A percentile compares a stretch with the other conserved stretches of the same genome.
These are phyloP conservation scores for Albatrellus ellisii DNA, from an alignment of 768 basidiomycete species.

Conservation along the genomic window DNA sequence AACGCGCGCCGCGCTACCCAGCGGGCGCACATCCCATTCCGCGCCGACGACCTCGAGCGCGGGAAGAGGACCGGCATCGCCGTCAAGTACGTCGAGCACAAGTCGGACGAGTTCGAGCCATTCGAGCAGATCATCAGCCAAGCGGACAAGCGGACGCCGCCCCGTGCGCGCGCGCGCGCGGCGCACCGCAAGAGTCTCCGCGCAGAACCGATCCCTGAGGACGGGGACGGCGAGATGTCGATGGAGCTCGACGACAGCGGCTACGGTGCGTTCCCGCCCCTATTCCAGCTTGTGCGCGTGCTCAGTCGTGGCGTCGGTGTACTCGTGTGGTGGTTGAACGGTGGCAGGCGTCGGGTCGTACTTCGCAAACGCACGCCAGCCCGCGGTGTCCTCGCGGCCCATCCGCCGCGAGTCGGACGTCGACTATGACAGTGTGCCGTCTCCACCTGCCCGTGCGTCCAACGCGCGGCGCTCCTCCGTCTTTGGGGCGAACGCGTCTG, in stretches of 20 bases:
- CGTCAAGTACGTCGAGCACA: conserved; percentile 53
- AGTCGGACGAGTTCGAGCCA: conserved; percentile 73
- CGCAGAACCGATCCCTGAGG: conserved; percentile 20
- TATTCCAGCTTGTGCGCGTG: neutral
- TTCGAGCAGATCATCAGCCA: conserved; percentile 65
- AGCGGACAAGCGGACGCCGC: conserved; percentile 53
- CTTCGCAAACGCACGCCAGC: conserved; percentile 17
- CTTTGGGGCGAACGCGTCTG: conserved; percentile 10
- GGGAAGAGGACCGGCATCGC: conserved; percentile 74
- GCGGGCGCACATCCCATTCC: conserved; percentile 63
- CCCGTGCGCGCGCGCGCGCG: conserved; percentile 29
- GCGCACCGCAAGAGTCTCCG: conserved; percentile 23
- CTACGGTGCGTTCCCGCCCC: conserved; percentile 19
- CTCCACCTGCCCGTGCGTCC: conserved; percentile 18
- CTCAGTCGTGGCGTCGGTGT: neutral
- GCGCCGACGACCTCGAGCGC: conserved; percentile 62
- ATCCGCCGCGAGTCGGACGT: conserved; percentile 20
- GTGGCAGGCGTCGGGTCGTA: conserved; percentile 20
- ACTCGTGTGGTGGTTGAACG: conserved; percentile 4
- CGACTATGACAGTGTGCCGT: conserved; percentile 24
- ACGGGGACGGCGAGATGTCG: conserved; percentile 54
- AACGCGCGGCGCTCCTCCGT: conserved; percentile 14
- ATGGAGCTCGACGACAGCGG: conserved; percentile 70
- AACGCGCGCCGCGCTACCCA: conserved; percentile 39
- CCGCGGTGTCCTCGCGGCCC: conserved; percentile 18